These are phyloP conservation scores for Lycium barbarum DNA, from an alignment of 257 asterid genomes.

Conservation along the genomic window DNA sequence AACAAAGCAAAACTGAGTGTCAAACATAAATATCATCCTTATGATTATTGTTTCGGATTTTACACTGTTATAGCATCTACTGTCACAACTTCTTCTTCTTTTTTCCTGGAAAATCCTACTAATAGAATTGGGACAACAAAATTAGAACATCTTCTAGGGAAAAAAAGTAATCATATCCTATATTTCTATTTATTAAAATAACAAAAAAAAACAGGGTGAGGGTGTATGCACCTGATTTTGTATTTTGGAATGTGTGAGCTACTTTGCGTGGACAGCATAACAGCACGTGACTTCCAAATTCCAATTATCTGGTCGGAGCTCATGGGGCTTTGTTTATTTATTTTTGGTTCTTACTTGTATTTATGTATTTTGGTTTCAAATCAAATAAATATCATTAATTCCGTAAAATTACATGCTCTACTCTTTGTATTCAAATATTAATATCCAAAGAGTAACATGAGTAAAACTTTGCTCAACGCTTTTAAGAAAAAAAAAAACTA, in stretches of 20 bases:
- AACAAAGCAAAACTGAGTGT: too few species aligned
- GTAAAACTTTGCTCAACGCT: background rate
- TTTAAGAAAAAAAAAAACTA: too few species aligned
- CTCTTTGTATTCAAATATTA: background rate
- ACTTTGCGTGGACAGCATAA: background rate
- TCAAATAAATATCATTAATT: background rate
- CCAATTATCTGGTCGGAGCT: conserved; percentile 16
- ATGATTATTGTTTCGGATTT: too few species aligned
- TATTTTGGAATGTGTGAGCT: background rate
- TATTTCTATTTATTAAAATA: too few species aligned
- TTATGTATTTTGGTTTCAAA: background rate
- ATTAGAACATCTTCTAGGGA: background rate
- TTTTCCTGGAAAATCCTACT: too few species aligned
- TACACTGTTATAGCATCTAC: background rate
- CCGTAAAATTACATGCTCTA: background rate
- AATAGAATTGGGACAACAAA: background rate
- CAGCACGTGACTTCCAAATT: conserved; percentile 29
- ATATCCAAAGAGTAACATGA: background rate
- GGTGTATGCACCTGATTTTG: background rate
- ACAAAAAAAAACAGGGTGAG: too few species aligned
- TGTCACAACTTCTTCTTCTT: background rate
- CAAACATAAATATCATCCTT: too few species aligned
- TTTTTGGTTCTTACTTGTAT: background rate
- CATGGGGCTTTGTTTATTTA: background rate
- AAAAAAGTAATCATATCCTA: too few species aligned